Conservation (phyloP, 768 basidiomycete species). For the Amanita molliuscula region DNA sequence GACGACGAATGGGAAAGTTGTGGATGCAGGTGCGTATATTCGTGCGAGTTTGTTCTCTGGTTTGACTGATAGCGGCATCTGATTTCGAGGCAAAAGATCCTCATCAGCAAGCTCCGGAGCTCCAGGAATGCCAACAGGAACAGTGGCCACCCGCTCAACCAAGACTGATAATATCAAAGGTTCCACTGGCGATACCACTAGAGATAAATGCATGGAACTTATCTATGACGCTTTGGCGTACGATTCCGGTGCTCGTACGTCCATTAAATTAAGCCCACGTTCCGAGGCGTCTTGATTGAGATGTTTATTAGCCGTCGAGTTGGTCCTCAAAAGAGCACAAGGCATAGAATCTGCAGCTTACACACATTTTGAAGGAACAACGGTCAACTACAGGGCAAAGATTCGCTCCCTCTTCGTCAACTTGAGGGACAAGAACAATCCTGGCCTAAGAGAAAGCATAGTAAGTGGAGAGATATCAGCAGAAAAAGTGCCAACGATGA, state of each 20-base stretch:
- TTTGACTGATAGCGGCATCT: not conserved
- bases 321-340: slow-evolving; percentile 54
- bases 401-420: slow-evolving; percentile 88
- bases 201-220: slow-evolving; percentile 84
- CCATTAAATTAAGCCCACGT: not conserved
- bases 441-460: slow-evolving; percentile 72
- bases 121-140: slow-evolving; percentile 25
- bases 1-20: slow-evolving; percentile 22
- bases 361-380: slow-evolving; percentile 32
- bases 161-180: slow-evolving; percentile 64
- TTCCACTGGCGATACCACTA: slow-evolving; percentile 56
- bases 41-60: not conserved
- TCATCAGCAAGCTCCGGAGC: slow-evolving; percentile 26
- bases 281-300: not conserved
- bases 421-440: slow-evolving; percentile 93
- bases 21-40: slow-evolving; percentile 3
- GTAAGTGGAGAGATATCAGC: slow-evolving; percentile 72
- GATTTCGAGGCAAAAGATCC: slow-evolving; percentile 18
- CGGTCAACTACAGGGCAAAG: slow-evolving; percentile 55
- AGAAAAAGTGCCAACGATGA: slow-evolving; percentile 68
- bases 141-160: slow-evolving; percentile 35
- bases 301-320: slow-evolving; percentile 47
- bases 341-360: slow-evolving; percentile 64
- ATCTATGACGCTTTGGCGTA: slow-evolving; percentile 85
- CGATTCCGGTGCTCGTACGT: slow-evolving; percentile 85